These are phyloP conservation scores for Chalaropsis ovoidea DNA, from an alignment of 2,329 filamentous ascomycete species.

Conservation along the genomic window DNA sequence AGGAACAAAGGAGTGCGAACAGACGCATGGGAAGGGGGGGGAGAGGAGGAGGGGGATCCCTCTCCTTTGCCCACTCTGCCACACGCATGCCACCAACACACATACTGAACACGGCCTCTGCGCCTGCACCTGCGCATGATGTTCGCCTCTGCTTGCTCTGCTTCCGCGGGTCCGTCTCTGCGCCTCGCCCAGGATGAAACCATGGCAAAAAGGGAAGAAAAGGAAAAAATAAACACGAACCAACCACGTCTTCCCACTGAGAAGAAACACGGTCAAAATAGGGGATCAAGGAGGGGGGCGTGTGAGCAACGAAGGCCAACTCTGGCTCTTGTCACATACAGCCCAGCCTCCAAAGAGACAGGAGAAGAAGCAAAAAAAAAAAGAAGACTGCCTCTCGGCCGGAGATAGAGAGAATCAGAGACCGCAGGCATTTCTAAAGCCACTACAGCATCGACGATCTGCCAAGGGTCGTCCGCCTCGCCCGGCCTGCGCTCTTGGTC, in stretches of 20 bases:
- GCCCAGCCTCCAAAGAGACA: not conserved
- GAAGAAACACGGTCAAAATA: not conserved
- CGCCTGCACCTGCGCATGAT: not conserved
- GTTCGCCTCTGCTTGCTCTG: not conserved
- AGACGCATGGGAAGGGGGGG: conserved; percentile 5
- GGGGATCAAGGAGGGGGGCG: not conserved
- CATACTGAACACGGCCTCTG: not conserved
- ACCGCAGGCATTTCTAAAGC: conserved; percentile 15
- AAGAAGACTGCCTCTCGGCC: not conserved
- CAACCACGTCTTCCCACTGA: conserved; percentile 1
- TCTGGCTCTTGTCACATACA: not conserved
- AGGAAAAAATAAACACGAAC: too few species aligned
- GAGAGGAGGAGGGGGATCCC: not conserved
- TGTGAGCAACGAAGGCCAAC: conserved; percentile 3
- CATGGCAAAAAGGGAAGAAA: not conserved
- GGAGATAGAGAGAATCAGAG: not conserved
- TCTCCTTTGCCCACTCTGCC: conserved; percentile 3
- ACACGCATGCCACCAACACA: not conserved
- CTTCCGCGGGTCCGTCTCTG: not conserved
- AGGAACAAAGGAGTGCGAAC: conserved; percentile 16
- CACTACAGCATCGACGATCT: conserved; percentile 11
- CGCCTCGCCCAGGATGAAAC: conserved; percentile 2
- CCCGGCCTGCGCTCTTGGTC: not conserved
- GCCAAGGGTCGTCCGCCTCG: not conserved
- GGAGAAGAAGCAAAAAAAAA: not conserved